Conservation (phyloP, 805 yeast species). For the Wickerhamomyces strasburgensis region DNA sequence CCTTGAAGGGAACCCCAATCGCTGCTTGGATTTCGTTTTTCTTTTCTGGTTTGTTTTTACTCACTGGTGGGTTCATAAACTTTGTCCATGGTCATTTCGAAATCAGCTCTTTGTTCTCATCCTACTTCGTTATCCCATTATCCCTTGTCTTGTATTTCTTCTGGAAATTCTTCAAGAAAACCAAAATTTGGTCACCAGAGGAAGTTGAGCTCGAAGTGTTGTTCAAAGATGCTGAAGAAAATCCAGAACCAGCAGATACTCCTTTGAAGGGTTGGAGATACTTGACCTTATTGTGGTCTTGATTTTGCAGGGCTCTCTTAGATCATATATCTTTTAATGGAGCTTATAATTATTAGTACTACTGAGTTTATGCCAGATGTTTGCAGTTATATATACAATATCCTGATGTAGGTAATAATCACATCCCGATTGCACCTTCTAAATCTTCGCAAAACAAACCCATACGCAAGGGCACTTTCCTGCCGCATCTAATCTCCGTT, state of each 20-base stretch:
- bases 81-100: slow-evolving; percentile 30
- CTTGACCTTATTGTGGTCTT: slow-evolving; percentile 18
- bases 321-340: too few species aligned
- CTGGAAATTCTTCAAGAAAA: slow-evolving; percentile 32
- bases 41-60: slow-evolving; percentile 24
- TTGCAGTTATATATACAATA: too few species aligned
- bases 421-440: too few species aligned
- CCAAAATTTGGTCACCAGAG: slow-evolving; percentile 29
- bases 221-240: slow-evolving; percentile 28
- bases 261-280: slow-evolving; percentile 18
- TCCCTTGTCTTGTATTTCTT: slow-evolving; percentile 25
- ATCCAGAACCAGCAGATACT: slow-evolving; percentile 26
- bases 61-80: slow-evolving; percentile 33
- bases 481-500: too few species aligned
- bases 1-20: slow-evolving; percentile 13
- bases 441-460: too few species aligned
- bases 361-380: too few species aligned
- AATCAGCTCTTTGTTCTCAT: slow-evolving; percentile 12
- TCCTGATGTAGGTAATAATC: too few species aligned
- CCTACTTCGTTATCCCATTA: slow-evolving; percentile 26
- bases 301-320: neutral
- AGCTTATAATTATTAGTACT: too few species aligned
- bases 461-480: too few species aligned
- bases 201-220: slow-evolving; percentile 37
- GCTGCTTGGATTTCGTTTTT: slow-evolving; percentile 32